phyloP scores from a whole-genome alignment of 2,329 filamentous ascomycete genomes.

The Paraphaeosphaeria minitans region DNA sequence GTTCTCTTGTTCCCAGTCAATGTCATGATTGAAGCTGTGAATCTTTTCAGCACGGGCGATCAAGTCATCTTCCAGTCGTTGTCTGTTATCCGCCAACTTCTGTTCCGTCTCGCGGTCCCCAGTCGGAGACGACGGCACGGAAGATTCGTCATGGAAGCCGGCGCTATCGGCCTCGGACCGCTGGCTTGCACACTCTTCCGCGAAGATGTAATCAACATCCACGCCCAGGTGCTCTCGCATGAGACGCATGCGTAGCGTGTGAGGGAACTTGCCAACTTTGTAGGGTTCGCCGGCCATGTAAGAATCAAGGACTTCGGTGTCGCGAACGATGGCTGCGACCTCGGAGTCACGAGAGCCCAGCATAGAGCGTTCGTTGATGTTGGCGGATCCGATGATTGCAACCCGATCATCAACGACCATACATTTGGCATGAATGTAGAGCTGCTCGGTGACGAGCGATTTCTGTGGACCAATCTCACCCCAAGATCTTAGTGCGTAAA shows the following conservation, averaged over 20 bases:
- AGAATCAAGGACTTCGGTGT: slow-evolving; percentile 90
- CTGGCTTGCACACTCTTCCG: slow-evolving; percentile 43
- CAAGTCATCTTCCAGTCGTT: slow-evolving; percentile 60
- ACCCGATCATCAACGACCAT: slow-evolving; percentile 95
- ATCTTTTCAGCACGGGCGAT: slow-evolving; percentile 61
- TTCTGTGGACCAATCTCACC: slow-evolving; percentile 85
- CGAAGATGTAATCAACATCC: slow-evolving; percentile 80
- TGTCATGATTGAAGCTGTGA: slow-evolving; percentile 77
- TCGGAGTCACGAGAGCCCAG: slow-evolving; percentile 90
- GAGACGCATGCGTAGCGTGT: slow-evolving; percentile 87
- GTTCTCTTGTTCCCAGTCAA: slow-evolving; percentile 64
- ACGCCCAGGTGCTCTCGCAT: slow-evolving; percentile 98
- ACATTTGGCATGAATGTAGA: slow-evolving; percentile 97
- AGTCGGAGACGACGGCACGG: slow-evolving; percentile 39
- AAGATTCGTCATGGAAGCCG: slow-evolving; percentile 52
- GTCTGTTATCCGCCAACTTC: slow-evolving; percentile 46
- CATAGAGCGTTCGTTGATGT: slow-evolving; percentile 98
- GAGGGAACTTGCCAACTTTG: slow-evolving; percentile 87
- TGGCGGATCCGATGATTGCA: slow-evolving; percentile 93
- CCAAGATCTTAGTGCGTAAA: slow-evolving; percentile 92
- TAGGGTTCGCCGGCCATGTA: slow-evolving; percentile 91
- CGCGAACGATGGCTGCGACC: slow-evolving; percentile 84
- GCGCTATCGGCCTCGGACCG: slow-evolving; percentile 69
- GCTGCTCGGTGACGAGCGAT: slow-evolving; percentile 86
- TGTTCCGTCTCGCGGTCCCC: slow-evolving; percentile 45